These are phyloP conservation scores for Solidago caesia DNA, from an alignment of 129 eudicot species.

Conservation along the genomic window DNA sequence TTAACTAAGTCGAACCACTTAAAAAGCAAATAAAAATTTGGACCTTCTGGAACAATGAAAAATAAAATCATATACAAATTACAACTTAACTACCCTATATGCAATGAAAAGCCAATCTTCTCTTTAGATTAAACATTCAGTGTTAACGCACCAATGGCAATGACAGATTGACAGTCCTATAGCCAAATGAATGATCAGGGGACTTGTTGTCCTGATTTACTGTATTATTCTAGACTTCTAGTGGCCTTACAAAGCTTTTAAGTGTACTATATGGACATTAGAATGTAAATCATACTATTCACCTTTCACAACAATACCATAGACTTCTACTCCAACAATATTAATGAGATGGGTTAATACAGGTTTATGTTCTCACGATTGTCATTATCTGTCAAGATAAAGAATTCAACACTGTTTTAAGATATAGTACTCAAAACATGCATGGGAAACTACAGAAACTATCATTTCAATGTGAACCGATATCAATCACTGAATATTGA, in stretches of 20 bases:
- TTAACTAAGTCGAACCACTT: background rate
- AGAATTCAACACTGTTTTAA: background rate
- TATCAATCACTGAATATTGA: background rate
- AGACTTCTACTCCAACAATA: background rate
- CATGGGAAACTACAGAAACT: background rate
- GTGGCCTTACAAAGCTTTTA: background rate
- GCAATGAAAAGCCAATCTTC: background rate
- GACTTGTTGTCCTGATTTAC: background rate
- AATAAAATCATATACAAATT: background rate
- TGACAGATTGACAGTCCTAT: background rate
- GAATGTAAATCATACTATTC: background rate
- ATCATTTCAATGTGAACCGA: slow-evolving; percentile 2
- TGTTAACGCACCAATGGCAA: background rate
- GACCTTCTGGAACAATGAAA: background rate
- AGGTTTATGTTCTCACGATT: slow-evolving; percentile 6
- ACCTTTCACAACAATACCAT: background rate
- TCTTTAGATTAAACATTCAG: background rate
- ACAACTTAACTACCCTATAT: background rate
- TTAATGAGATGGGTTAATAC: background rate
- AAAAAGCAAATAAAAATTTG: background rate
- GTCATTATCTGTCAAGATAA: background rate
- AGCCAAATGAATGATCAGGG: background rate
- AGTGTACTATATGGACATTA: background rate
- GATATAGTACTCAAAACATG: background rate
- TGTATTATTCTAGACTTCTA: background rate